Percentiles rank a stretch among this genome's conserved stretches.
Conservation (phyloP, 768 basidiomycete genomes). For the Leccinellum rugosiceps region DNA sequence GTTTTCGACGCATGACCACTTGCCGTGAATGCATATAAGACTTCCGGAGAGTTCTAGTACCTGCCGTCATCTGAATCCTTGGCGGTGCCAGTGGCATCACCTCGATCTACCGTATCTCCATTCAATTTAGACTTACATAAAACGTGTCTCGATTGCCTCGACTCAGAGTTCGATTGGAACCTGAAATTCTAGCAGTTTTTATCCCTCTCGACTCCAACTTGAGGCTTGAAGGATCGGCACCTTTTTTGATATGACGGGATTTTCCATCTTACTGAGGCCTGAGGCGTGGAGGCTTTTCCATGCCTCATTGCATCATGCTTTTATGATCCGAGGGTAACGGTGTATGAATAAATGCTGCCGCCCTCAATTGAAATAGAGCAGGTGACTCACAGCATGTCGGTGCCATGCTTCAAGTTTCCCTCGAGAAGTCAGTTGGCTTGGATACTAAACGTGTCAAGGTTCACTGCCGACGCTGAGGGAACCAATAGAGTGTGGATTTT, state of each 20-base stretch:
- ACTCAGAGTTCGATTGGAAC: slow-evolving; percentile 1
- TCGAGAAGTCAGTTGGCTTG: not conserved
- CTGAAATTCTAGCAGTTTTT: not conserved
- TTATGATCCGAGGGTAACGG: slow-evolving; percentile 9
- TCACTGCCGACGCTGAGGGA: not conserved
- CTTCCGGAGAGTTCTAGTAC: not conserved
- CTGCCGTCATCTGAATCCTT: slow-evolving; percentile 3
- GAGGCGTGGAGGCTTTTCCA: slow-evolving; percentile 3
- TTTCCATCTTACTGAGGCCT: not conserved
- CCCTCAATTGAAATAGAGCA: not conserved
- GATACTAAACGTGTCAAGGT: not conserved
- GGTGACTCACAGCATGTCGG: not conserved
- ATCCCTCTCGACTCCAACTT: not conserved
- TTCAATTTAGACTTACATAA: not conserved
- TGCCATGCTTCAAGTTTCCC: not conserved
- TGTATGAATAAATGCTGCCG: not conserved
- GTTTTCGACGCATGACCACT: not conserved
- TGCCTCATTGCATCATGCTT: slow-evolving; percentile 1
- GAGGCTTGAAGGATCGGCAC: not conserved
- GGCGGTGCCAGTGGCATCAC: not conserved
- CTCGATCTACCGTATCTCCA: not conserved
- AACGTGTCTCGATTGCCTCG: not conserved
- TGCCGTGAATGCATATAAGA: not conserved
- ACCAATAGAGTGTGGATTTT: not conserved
- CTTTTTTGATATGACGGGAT: slow-evolving; percentile 4